A percentile compares a stretch with the other conserved stretches of the same genome.
Evolutionary conservation across 305 asterid genomes (phyloP).

Genomic region (Fraxinus latifolia): DNA sequence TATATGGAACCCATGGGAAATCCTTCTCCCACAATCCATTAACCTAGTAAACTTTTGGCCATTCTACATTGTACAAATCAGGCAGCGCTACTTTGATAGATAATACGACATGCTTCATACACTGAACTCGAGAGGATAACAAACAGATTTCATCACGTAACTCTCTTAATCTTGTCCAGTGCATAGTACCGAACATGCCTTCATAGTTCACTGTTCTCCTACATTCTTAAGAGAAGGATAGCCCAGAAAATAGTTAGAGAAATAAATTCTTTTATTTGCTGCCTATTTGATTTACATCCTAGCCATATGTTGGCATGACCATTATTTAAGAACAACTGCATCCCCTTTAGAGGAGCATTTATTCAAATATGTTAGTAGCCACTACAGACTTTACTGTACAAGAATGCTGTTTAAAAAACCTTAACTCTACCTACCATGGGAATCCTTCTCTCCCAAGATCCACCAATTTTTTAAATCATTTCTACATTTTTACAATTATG

Average conservation of each 20-base stretch:
- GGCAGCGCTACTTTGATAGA: neutral
- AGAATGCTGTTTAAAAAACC: neutral
- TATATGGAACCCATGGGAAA: neutral
- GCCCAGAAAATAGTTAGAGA: neutral
- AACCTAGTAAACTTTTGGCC: neutral
- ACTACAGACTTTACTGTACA: neutral
- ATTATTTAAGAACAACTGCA: neutral
- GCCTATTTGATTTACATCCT: neutral
- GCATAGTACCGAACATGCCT: neutral
- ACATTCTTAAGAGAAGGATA: neutral
- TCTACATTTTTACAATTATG: neutral
- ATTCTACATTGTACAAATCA: neutral
- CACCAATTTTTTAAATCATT: neutral
- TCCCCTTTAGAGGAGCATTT: neutral
- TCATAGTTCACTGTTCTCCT: neutral
- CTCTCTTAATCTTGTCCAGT: neutral
- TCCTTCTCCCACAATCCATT: neutral
- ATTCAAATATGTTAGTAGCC: neutral
- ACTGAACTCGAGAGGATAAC: neutral
- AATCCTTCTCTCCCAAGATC: neutral
- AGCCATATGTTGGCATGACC: neutral
- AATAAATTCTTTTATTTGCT: neutral
- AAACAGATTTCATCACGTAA: neutral
- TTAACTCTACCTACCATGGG: neutral
- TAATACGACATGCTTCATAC: neutral